Evolutionary conservation across 352 stramenopile species (phyloP).

Genomic region (Globisporangium emineosum): DNA sequence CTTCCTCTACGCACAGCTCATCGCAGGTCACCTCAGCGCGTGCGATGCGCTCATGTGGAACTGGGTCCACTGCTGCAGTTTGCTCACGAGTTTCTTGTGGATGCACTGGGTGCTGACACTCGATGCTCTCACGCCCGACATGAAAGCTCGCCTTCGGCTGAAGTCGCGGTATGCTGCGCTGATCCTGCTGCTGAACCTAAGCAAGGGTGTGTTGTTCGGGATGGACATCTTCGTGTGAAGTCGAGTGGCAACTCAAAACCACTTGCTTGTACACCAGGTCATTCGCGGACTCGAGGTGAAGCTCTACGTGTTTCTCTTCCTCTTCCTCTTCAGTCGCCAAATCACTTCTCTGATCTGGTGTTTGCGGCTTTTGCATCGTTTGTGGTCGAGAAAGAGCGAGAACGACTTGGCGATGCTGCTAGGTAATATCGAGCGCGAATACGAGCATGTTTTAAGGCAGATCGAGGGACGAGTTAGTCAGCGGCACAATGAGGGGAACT

Average conservation of each 20-base stretch:
- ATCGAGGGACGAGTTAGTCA: too few relatives aligned
- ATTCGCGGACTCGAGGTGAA: neutral
- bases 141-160: conserved; percentile 2
- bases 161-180: neutral
- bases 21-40: neutral
- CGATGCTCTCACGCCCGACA: conserved; percentile 5
- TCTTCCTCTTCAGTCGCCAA: conserved; percentile 11
- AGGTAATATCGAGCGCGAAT: too few relatives aligned
- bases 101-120: conserved; percentile 6
- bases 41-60: neutral
- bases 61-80: neutral
- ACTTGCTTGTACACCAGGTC: neutral
- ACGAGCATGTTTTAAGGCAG: too few relatives aligned
- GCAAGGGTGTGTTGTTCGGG: neutral
- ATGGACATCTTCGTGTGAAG: neutral
- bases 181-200: neutral
- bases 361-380: conserved; percentile 1
- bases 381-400: neutral
- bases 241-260: neutral
- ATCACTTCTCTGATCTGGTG: conserved; percentile 5
- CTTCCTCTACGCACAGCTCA: conserved; percentile 11
- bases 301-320: neutral
- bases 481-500: too few relatives aligned
- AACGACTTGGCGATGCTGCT: conserved; percentile 8
- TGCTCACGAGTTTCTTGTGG: neutral